Evolutionary conservation across 2,329 filamentous ascomycete species (phyloP), one percentile per base, ranked within the genome.

Genomic region (Hymenoscyphus repandus): DNA sequence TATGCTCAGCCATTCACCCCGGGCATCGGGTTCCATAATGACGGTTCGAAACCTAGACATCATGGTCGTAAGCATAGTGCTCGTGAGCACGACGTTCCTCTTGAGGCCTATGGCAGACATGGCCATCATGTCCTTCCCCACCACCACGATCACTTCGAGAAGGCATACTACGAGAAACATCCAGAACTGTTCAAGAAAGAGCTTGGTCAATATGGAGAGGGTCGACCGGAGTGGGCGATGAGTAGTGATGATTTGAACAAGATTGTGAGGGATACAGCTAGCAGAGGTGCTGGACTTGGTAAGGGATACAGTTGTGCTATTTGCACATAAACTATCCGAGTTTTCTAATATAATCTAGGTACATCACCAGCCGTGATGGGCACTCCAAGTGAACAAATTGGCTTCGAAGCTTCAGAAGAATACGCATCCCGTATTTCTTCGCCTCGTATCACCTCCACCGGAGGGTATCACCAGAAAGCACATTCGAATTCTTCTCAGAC

Each of bases 101-200:
- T 90, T 3, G 92, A 90, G 51, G 96, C 90, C 72, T 97, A 97
- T 64, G 91, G 61, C 56, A 59, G 96, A 49, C 91, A 95, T 63
- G 90, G 91, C 40, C 92, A 96, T 64, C 90, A 90, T 47, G 75
- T 88, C 22, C 77, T 80, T 15, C 76, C 85, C 2, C 80, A 82
- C 50, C 88, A 95, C 70, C 80, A 82, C 50, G 88, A 95, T 70
- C 89, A 86, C 65, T 88, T 97, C 37, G 90, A 96, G 63, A 88
- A 88, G 71, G 87, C 88, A 22, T 96, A 95, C 79, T 95, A 93
- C 65, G 82, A 90, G 62, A 96, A 93, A 70, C 90, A 96, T 64
- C 92, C 92, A 0, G 88, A 96, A 58, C 75, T 86, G 30, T 76
- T 80, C 49, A 82, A 86, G 66, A 89, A 92, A 69, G 88, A 91